Conservation (phyloP, 2,329 filamentous ascomycete species). For the Nemania sp. region DNA sequence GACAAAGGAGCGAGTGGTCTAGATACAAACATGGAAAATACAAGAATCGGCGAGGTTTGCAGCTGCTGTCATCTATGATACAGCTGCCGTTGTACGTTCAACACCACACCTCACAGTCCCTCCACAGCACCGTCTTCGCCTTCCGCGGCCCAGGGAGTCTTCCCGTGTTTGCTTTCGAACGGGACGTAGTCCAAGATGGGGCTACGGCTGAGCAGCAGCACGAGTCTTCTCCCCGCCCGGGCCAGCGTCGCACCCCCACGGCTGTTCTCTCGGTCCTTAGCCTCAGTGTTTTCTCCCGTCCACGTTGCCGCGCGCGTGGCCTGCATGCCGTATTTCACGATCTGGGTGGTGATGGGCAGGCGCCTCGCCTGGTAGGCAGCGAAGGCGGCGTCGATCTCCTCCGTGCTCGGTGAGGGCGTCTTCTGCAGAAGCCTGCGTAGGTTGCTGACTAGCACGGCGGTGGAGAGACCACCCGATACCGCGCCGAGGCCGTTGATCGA, state of each 20-base stretch:
- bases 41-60: too few relatives aligned
- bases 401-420: slow-evolving; percentile 5
- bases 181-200: slow-evolving; percentile 32
- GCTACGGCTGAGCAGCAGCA: not conserved
- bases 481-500: slow-evolving; percentile 26
- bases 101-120: not conserved
- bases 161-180: slow-evolving; percentile 23
- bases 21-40: too few relatives aligned
- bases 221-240: not conserved
- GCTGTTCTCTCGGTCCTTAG: slow-evolving; percentile 6
- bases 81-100: not conserved
- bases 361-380: slow-evolving; percentile 23
- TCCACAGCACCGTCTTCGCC: not conserved
- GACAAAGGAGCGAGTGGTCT: too few relatives aligned
- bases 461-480: slow-evolving; percentile 23
- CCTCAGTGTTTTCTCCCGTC: slow-evolving; percentile 4
- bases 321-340: not conserved
- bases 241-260: not conserved
- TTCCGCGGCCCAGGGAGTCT: slow-evolving; percentile 23
- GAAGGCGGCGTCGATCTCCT: slow-evolving; percentile 26
- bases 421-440: slow-evolving; percentile 18
- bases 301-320: slow-evolving; percentile 13
- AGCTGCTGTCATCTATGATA: too few relatives aligned
- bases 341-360: not conserved
- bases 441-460: slow-evolving; percentile 25